phyloP scores from a whole-genome alignment of 2,329 filamentous ascomycete species.

The Exutisphaerella laricina region DNA sequence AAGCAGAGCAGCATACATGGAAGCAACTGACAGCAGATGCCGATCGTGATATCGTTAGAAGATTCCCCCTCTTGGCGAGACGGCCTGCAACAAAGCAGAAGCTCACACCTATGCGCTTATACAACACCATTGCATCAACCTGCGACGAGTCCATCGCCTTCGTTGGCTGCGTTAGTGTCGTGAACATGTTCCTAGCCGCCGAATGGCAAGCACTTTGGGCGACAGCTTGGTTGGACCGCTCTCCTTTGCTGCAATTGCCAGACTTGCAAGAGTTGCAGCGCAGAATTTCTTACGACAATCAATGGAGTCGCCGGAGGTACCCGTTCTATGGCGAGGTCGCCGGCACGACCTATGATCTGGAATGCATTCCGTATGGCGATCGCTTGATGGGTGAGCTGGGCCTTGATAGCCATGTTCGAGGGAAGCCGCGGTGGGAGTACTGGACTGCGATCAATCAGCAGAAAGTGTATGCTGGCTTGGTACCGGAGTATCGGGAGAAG shows the following conservation, averaged over 20 bases:
- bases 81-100: neutral
- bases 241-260: neutral
- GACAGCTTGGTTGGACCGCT: neutral
- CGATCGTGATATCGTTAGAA: neutral
- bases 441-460: neutral
- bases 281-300: neutral
- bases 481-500: neutral
- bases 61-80: neutral
- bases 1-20: neutral
- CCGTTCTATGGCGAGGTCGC: neutral
- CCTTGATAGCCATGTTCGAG: neutral
- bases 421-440: neutral
- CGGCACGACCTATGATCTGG: conserved; percentile 2
- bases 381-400: conserved; percentile 1
- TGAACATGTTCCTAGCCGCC: neutral
- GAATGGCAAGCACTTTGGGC: conserved; percentile 2
- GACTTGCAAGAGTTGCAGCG: neutral
- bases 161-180: conserved; percentile 1
- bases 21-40: neutral
- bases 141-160: conserved; percentile 1
- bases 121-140: neutral
- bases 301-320: neutral
- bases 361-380: conserved; percentile 4
- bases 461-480: neutral
- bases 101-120: neutral